Evolutionary conservation across 768 basidiomycete species (phyloP), one percentile per base, ranked within the genome.

Genomic region (Hemileccinum impolitum): DNA sequence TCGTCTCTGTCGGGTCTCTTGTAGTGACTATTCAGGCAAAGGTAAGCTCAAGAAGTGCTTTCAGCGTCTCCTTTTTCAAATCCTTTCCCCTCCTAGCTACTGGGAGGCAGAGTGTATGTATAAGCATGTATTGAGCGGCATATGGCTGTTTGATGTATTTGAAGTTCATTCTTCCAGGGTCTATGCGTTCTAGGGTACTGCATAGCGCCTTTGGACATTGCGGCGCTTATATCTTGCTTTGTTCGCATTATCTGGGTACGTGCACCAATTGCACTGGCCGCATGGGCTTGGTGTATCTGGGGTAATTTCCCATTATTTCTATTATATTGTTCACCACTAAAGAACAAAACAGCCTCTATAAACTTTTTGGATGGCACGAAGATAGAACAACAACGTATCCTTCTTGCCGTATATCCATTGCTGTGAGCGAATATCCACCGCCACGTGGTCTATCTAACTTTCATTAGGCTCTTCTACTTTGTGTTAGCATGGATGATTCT

Each of bases 261-360:
- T 48, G 85, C 84, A 26, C 95, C 95, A 10, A 68, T 98, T 26
- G 87, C 93, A 39, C 66, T 95, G 23, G 75, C 84, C 17, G 88
- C 91, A 12, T 95, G 93, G 87, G 93, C 78, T 32, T 98, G 95
- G 95, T 91, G 86, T 66, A 88, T 96, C 50, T 98, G 94, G 93
- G 95, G 94, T 97, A 62, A 21, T n/a, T 37, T 10, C 37, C 18
- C 26, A 18, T 25, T 44, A 36, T 18, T 39, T 26, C 21, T 32
- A 21, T 44, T 23, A 2, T n/a, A 4, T 30, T 11, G 7, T 25
- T 44, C 26, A 35, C 30, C 6, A 14, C 56, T 58, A 9, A 21
- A 18, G 10, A 19, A 36, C 23, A 12, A 42, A 26, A 41, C 43
- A 96, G 94, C 94, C 2, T 88, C 93, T 17, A 86, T 95, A 42